Base-by-base conservation (phyloP, 140 eudicot species). In the Cichorium intybus region DNA sequence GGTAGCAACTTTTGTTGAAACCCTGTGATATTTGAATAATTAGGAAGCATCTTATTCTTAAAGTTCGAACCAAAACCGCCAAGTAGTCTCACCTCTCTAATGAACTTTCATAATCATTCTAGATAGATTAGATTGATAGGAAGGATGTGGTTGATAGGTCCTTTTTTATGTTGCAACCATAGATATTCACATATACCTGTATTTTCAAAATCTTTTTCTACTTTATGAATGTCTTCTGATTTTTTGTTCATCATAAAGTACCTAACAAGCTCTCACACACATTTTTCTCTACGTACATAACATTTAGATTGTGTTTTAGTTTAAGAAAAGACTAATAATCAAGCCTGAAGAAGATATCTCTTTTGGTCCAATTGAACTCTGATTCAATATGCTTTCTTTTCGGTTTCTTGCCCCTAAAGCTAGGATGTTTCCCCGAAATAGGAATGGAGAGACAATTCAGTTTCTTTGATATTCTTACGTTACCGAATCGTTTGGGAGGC, bases 61-160 rank as follows among this genome's bases (percentile, higher is more conserved):
- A 55, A 55, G 61, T 55, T 26, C 6, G 23, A 55, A 14, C 61
- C 41, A 55, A 55, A 55, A 11, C 61, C 61, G 26, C 26, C 37
- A 4, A 11, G 60, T 54, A 54, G 60, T 54, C 12, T 24, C 12
- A 26, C 60, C 26, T 9, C 60, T 14, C 26, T 54, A 26, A 54
- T 26, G 6, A 54, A 54, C 15, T 54, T 14, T 24, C 60, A 54
- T 24, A 54, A 54, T 2, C 10, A n/a, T n/a, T n/a, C n/a, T n/a
- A n/a, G n/a, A n/a, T n/a, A n/a, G n/a, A n/a, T n/a, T n/a, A n/a
- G n/a, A n/a, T n/a, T n/a, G n/a, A n/a, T n/a, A n/a, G n/a, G n/a
- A n/a, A n/a, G n/a, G n/a, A n/a, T n/a, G n/a, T n/a, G n/a, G n/a
- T n/a, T n/a, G n/a, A n/a, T n/a, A n/a, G n/a, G n/a, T n/a, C n/a